Evolutionary conservation across 208 protist species (phyloP).

Genomic region (Trichomonas vaginalis): DNA sequence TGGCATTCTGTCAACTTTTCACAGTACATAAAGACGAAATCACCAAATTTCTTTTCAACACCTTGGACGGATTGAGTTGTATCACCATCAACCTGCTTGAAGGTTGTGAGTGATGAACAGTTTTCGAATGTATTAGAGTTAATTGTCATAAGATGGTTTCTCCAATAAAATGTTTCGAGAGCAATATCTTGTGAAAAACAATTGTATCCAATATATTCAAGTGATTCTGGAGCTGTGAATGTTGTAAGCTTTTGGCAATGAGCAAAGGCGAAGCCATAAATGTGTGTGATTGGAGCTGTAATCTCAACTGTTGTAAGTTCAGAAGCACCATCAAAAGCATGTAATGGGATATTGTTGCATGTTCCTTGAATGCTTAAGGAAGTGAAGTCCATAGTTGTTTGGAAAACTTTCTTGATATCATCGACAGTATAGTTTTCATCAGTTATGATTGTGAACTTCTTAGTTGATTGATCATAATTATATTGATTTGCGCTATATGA

Average conservation of each 20-base stretch:
- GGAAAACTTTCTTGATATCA: not conserved
- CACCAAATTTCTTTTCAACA: not conserved
- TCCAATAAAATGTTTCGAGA: not conserved
- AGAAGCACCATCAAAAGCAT: not conserved
- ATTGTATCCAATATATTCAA: not conserved
- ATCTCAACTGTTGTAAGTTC: not conserved
- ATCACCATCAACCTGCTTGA: not conserved
- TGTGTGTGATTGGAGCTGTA: not conserved
- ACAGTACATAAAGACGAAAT: not conserved
- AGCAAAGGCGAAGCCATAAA: not conserved
- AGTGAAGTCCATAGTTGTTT: not conserved
- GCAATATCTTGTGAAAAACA: not conserved
- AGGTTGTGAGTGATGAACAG: not conserved
- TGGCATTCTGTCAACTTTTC: not conserved
- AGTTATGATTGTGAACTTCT: not conserved
- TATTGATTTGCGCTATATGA: not conserved
- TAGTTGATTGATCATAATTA: not conserved
- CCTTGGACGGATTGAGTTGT: not conserved
- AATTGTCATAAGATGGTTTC: not conserved
- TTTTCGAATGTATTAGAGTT: not conserved
- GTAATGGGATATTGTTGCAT: not conserved
- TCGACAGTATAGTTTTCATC: not conserved
- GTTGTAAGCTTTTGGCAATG: not conserved
- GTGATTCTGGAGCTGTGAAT: not conserved
- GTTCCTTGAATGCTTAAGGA: not conserved